Evolutionary conservation across 768 basidiomycete genomes (phyloP), one percentile per base, ranked within the genome.

Genomic region (Lyophyllum decastes): DNA sequence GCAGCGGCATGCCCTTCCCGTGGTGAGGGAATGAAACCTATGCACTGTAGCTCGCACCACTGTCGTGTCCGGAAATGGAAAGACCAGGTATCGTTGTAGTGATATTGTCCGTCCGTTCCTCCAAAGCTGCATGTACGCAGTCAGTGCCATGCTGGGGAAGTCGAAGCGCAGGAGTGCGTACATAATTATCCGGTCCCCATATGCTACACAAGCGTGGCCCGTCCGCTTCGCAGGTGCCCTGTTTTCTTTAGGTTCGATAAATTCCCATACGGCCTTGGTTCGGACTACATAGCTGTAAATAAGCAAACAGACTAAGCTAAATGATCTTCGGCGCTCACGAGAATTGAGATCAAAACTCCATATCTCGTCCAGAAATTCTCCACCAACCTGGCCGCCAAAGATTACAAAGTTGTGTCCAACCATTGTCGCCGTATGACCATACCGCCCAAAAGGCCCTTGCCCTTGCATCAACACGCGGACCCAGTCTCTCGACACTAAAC

Each of bases 1-100:
- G 96, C 90, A 21, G 96, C 95, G 1, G 97, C 93, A 66, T 99
- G 97, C 0, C 97, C 96, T 72, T 99, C 97, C 49, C 97, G 78
- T 2, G 97, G 92, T 7, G 92, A 89, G 19, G 97, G 97, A 49
- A 98, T 97, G 68, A 91, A 98, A 1, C 97, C 97, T 57, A 97
- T 98, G 73, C 95, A 98, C 19, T 89, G 86, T 35, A 99, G 77
- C 69, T 99, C 97, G 2, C 89, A 82, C 97, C 97, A 99, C 45
- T 73, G 83, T 52, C 83, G 81, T 0, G 92, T 89, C 38, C 78
- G 80, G 50, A 94, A 76, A 70, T 96, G 93, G 72, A 92, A 98
- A 1, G 87, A 81, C 97, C 97, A 99, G 7, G 95, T 98, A 70
- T 99, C 97, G 71, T 98, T 99, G 76, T 99, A 99, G 70, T 98